A percentile compares a stretch with the other conserved stretches of the same genome.
These are phyloP conservation scores for Physaria fendleri DNA, from an alignment of 345 rosid genomes.

Conservation along the genomic window DNA sequence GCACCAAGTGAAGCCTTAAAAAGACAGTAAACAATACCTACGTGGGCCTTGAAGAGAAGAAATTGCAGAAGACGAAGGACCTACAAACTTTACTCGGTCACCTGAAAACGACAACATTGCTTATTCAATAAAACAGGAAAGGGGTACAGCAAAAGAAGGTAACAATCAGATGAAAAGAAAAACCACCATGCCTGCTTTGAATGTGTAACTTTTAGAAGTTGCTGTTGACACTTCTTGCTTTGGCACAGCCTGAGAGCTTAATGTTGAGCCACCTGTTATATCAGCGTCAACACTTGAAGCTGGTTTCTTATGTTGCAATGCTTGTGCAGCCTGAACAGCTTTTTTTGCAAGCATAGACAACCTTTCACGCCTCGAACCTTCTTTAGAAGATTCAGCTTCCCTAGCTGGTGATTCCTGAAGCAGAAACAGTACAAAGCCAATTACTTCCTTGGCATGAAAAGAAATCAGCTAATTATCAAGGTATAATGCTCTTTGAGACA, in stretches of 20 bases:
- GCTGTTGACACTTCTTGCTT: slow-evolving; percentile 93
- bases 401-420: no score
- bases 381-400: no score
- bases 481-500: no score
- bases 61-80: slow-evolving; percentile 43
- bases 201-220: slow-evolving; percentile 68
- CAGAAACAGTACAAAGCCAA: no score
- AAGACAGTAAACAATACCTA: no score
- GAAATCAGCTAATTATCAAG: no score
- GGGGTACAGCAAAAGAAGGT: slow-evolving; percentile 3
- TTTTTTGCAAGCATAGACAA: slow-evolving; percentile 47
- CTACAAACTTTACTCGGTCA: slow-evolving; percentile 77
- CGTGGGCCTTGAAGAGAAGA: slow-evolving; percentile 46
- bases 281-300: slow-evolving; percentile 93
- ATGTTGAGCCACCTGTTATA: slow-evolving; percentile 74
- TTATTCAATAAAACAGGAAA: slow-evolving; percentile 15
- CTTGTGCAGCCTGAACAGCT: slow-evolving; percentile 42
- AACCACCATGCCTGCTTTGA: slow-evolving; percentile 54
- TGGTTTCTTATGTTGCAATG: slow-evolving; percentile 68
- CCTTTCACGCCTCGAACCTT: no score
- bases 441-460: no score
- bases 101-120: slow-evolving; percentile 58
- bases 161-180: not conserved
- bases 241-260: slow-evolving; percentile 60
- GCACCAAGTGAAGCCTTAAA: not conserved